Conservation (phyloP, 306 rosid species). For the Benincasa hispida region DNA sequence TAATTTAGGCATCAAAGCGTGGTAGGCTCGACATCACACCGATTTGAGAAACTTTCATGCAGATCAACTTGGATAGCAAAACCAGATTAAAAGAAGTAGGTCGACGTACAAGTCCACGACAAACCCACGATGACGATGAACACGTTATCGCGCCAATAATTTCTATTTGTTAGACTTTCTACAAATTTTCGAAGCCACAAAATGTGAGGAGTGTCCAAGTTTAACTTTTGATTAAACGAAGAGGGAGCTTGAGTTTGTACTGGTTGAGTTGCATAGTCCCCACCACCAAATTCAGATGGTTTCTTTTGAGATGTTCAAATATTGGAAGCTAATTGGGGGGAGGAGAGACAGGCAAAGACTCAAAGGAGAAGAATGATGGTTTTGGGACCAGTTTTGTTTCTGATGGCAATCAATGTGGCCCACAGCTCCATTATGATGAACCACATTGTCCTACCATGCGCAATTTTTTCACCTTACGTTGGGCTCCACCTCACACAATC, state of each 20-base stretch:
- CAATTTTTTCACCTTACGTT: background rate
- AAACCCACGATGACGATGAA: too few species aligned
- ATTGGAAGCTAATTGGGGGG: background rate
- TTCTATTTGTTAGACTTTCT: too few species aligned
- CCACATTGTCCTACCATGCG: conserved; percentile 8
- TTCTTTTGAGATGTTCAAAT: background rate
- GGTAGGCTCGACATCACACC: too few species aligned
- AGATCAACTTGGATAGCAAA: too few species aligned
- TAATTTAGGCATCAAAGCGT: too few species aligned
- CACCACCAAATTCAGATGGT: background rate
- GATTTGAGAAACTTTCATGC: too few species aligned
- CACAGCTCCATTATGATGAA: background rate
- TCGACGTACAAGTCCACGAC: too few species aligned
- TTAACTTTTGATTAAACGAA: too few species aligned
- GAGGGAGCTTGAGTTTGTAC: background rate
- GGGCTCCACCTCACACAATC: conserved; percentile 9
- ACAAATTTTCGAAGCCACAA: too few species aligned
- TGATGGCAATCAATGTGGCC: background rate
- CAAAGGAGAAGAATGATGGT: conserved; percentile 3
- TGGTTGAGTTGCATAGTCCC: background rate
- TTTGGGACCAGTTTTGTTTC: background rate
- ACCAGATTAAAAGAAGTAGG: too few species aligned
- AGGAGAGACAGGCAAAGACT: background rate
- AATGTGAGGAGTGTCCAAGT: too few species aligned
- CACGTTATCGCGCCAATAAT: too few species aligned